These are phyloP conservation scores for Kodamaea sp. DNA, from an alignment of 1,139 yeast genomes.

Conservation along the genomic window DNA sequence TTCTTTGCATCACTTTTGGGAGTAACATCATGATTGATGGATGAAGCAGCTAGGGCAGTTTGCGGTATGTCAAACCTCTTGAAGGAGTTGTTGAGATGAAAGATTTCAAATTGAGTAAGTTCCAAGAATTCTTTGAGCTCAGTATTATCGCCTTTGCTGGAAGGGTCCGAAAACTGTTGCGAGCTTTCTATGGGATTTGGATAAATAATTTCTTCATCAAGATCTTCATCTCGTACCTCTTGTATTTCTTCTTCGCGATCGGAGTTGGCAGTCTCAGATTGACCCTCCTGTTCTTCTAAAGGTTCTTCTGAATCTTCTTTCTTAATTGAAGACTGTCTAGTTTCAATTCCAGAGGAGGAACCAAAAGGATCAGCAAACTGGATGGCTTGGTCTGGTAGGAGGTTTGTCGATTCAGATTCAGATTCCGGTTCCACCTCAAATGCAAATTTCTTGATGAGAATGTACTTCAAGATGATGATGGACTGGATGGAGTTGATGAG, in stretches of 20 bases:
- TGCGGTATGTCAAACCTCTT: slow-evolving; percentile 25
- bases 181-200: slow-evolving; percentile 4
- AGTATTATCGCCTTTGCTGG: background rate
- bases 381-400: too few relatives aligned
- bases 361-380: slow-evolving; percentile 5
- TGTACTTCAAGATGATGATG: slow-evolving; percentile 32
- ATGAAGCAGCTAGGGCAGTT: background rate
- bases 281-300: background rate
- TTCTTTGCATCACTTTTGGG: slow-evolving; percentile 27
- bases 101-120: slow-evolving; percentile 29
- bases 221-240: slow-evolving; percentile 9
- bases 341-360: background rate
- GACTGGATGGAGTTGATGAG: slow-evolving; percentile 33
- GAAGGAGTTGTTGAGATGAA: slow-evolving; percentile 27
- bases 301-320: background rate
- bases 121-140: slow-evolving; percentile 11
- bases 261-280: background rate
- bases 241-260: slow-evolving; percentile 5
- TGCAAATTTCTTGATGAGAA: slow-evolving; percentile 22
- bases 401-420: slow-evolving; percentile 1
- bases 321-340: slow-evolving; percentile 1
- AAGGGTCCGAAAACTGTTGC: background rate
- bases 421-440: slow-evolving; percentile 6
- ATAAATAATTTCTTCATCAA: slow-evolving; percentile 20
- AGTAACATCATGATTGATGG: background rate